Base-by-base conservation (phyloP, 306 rosid species). In the Dalbergia cultrata region DNA sequence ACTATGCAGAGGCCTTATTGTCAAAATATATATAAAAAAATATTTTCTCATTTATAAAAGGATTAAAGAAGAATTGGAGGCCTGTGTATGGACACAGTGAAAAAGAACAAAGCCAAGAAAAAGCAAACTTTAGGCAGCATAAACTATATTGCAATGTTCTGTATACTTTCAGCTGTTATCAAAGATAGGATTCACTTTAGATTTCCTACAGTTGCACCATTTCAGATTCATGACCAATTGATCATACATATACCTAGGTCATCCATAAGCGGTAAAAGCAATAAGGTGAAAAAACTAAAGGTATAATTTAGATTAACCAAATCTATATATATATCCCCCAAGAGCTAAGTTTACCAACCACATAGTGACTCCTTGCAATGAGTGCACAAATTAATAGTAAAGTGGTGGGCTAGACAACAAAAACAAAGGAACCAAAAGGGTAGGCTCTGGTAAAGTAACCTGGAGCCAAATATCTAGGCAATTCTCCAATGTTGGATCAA, bases 401-500 rank as follows among this genome's bases (percentile, higher is more conserved):
- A 73, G 59, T 56, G 60, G 35, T 14, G 67, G 53, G 21, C 22
- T 58, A 12, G 67, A 61, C 57, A 26, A 49, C 59, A 70, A 63
- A 62, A 69, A 31, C 44, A 66, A 70, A 77, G 67, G 22, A 59
- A 26, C 53, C 39, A 69, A 14, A 26, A 77, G 39, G 19, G 69
- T 74, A 74, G 72, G 70, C 74, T 81, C 17, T 52, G 73, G 22
- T 65, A 61, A 70, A 81, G 76, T 72, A 62, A 68, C 44, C 83
- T 57, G 53, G 75, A 56, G 66, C 63, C 33, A 76, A 33, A 70
- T 77, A 44, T 61, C 8, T 54, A 37, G 19, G 85, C 50, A 76
- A 75, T 26, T 80, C 19, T 43, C 45, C 75, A 86, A 45, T 56
- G 14, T 82, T 60, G 67, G 83, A 86, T 56, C 53, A 82, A 77